Base-by-base conservation (phyloP, 2,329 filamentous ascomycete genomes). In the Gnomoniopsis smithogilvyi region DNA sequence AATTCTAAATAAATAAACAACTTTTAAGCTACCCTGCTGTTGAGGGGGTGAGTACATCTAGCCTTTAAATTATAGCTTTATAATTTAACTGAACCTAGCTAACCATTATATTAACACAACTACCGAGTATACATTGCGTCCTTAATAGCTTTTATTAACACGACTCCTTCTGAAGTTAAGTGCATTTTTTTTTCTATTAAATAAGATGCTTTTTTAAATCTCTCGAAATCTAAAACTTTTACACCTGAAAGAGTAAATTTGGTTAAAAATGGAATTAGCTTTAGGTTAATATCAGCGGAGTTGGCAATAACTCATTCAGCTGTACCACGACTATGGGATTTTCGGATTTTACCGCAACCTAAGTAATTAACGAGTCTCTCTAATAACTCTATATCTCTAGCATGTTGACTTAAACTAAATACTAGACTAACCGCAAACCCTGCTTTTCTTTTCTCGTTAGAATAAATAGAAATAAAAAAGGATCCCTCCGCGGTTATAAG, bases 1-100 rank as follows among this genome's bases (percentile, higher is more conserved):
- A 52, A 45, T 54, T 58, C 59, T 54, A 56, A 38, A 51, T 53
- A 57, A 52, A 59, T 51, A 61, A 43, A 41, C 33, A 34, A 60
- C 51, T 51, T 60, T 57, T 54, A 55, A 60, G 53, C 38, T 51
- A 53, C 46, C 36, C 59, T 22, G 33, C 45, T 41, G 34, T 60
- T 11, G 43, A 22, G 19, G 43, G n/a, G 43, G 19, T 46, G n/a
- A 46, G 21, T 46, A 46, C 43, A 46, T n/a, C 21, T 46, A 46
- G n/a, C 19, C 21, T 48, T 48, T 48, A 10, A 48, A 41, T 51
- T 52, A 46, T 61, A 54, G 30, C 41, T 46, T 54, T 21, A 46
- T 56, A 34, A 60, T 51, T 51, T 47, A 48, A 33, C 43, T 56
- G 49, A 41, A 33, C 46, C 46, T 30, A 24, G 24, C 21, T 48